A percentile compares a stretch with the other conserved stretches of the same genome.
These are phyloP conservation scores for Aurinia saxatilis DNA, from an alignment of 345 rosid species.

Conservation along the genomic window DNA sequence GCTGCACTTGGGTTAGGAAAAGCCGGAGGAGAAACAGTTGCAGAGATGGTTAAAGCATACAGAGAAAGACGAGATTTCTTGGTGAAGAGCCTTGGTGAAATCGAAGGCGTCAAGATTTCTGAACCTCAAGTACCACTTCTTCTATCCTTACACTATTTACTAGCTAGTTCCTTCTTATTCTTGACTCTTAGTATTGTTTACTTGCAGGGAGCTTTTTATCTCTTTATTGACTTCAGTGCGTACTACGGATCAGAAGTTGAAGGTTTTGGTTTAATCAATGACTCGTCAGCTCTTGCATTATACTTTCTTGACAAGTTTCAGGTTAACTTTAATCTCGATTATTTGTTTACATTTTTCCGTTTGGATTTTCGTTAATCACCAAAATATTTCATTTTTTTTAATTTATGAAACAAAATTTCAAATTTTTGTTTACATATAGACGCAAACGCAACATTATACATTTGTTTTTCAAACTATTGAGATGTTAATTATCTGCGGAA, in stretches of 20 bases:
- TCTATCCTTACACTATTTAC: not conserved
- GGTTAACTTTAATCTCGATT: not conserved
- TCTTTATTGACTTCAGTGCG: conserved; percentile 73
- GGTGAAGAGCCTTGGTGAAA: conserved; percentile 62
- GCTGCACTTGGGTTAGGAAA: conserved; percentile 92
- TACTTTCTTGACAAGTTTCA: conserved; percentile 46
- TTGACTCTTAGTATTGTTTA: conserved; percentile 1
- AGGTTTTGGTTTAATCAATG: conserved; percentile 68
- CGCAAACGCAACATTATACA: too few relatives aligned
- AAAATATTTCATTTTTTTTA: too few relatives aligned
- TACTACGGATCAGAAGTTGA: conserved; percentile 73
- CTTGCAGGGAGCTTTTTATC: conserved; percentile 94
- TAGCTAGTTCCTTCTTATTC: not conserved
- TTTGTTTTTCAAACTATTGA: too few relatives aligned
- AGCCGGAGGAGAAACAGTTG: conserved; percentile 86
- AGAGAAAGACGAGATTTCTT: conserved; percentile 88
- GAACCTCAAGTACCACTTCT: conserved; percentile 66
- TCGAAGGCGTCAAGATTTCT: conserved; percentile 76
- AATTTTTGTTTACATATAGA: too few relatives aligned
- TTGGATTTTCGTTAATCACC: too few relatives aligned
- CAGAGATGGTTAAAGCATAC: conserved; percentile 83
- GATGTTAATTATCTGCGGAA: too few relatives aligned
- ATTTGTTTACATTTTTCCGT: not conserved
- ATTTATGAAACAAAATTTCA: too few relatives aligned
- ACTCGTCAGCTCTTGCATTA: conserved; percentile 58